These are phyloP conservation scores for Forsythia viridissima DNA, from an alignment of 257 asterid genomes.

Conservation along the genomic window DNA sequence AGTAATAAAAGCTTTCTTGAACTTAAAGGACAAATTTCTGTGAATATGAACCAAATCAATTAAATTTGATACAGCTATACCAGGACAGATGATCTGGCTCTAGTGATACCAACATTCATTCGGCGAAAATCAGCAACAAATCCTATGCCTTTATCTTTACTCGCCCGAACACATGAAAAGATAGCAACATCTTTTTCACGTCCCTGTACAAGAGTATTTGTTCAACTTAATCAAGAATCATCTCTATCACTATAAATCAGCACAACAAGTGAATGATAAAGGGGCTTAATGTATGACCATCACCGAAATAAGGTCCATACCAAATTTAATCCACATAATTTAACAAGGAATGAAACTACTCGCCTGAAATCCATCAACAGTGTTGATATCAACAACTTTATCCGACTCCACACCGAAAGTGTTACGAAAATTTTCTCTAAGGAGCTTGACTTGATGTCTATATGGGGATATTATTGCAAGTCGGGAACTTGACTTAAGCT, in stretches of 20 bases:
- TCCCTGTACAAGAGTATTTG: constrained; percentile 49
- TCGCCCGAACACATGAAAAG: constrained; percentile 95
- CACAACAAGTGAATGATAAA: background rate
- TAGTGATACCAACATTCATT: constrained; percentile 97
- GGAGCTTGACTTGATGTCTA: constrained; percentile 76
- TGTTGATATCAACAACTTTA: constrained; percentile 82
- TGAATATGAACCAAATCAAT: constrained; percentile 1
- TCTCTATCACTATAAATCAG: background rate
- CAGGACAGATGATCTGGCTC: constrained; percentile 96
- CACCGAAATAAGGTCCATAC: constrained; percentile 7
- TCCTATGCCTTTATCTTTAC: constrained; percentile 69
- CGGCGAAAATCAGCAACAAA: constrained; percentile 90
- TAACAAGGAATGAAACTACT: constrained; percentile 13
- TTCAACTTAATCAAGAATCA: constrained; percentile 10
- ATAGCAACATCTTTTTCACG: constrained; percentile 98
- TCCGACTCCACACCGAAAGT: constrained; percentile 78
- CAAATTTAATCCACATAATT: constrained; percentile 8
- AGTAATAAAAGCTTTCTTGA: background rate
- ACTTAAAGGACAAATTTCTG: background rate
- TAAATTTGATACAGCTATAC: constrained; percentile 39
- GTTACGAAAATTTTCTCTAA: constrained; percentile 60
- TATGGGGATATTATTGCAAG: constrained; percentile 93
- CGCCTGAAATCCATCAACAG: constrained; percentile 98
- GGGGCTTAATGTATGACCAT: constrained; percentile 6
- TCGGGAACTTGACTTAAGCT: constrained; percentile 78